These are phyloP conservation scores for Dactylellina leptospora DNA, from an alignment of 2,329 filamentous ascomycete genomes.

Conservation along the genomic window DNA sequence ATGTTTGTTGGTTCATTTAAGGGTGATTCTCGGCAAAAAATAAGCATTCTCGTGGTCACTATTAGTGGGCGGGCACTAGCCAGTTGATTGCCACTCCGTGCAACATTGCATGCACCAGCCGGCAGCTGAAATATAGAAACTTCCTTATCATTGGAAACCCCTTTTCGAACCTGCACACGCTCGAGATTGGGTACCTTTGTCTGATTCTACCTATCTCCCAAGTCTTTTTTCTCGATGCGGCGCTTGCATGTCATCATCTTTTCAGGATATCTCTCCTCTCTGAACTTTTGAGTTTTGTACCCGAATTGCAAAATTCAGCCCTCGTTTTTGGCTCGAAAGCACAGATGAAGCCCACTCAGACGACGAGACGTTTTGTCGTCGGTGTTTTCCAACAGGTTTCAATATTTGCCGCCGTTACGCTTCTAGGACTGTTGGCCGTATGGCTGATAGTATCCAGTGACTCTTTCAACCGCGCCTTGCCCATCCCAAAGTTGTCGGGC, in stretches of 20 bases:
- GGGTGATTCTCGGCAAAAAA: too few relatives aligned
- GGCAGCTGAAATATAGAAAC: too few relatives aligned
- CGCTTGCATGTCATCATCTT: slow-evolving; percentile 1
- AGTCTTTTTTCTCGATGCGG: slow-evolving; percentile 5
- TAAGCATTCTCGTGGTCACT: too few relatives aligned
- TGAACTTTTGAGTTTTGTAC: slow-evolving; percentile 4
- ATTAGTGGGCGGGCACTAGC: too few relatives aligned
- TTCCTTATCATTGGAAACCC: too few relatives aligned
- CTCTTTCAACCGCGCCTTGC: slow-evolving; percentile 1
- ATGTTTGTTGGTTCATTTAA: too few relatives aligned
- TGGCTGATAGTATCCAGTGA: slow-evolving; percentile 10
- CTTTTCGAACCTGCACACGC: too few relatives aligned
- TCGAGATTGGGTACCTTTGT: too few relatives aligned
- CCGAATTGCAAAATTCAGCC: not conserved
- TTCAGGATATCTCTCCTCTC: slow-evolving; percentile 8
- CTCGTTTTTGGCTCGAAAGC: not conserved
- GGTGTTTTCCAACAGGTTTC: slow-evolving; percentile 7
- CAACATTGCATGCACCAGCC: too few relatives aligned
- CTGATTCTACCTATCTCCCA: too few relatives aligned
- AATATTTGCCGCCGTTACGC: slow-evolving; percentile 7
- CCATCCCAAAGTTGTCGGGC: slow-evolving; percentile 1
- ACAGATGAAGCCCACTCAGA: not conserved
- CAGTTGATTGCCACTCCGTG: too few relatives aligned
- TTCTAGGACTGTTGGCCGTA: slow-evolving; percentile 4
- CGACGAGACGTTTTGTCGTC: too few relatives aligned